Percentiles rank a stretch among this genome's conserved stretches.
These are phyloP conservation scores for Sporothrix variecibatus DNA, from an alignment of 2,329 filamentous ascomycete species.

Conservation along the genomic window DNA sequence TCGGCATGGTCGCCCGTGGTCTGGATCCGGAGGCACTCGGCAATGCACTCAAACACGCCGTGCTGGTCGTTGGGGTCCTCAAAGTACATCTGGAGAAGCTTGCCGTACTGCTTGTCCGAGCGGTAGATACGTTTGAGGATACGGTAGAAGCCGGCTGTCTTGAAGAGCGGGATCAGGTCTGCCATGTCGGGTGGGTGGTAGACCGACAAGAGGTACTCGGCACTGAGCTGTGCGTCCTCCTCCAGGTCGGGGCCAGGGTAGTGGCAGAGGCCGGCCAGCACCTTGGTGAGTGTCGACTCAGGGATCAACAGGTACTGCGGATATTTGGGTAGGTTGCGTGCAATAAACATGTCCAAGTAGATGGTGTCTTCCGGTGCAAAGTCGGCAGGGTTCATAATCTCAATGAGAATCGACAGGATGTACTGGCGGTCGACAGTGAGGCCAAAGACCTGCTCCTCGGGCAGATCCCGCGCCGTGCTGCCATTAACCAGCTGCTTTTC, in stretches of 20 bases:
- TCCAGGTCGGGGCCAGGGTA: conserved; percentile 79
- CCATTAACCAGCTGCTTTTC: conserved; percentile 62
- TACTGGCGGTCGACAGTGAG: conserved; percentile 86
- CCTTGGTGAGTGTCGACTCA: conserved; percentile 78
- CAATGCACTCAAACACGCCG: conserved; percentile 76
- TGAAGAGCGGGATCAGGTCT: conserved; percentile 74
- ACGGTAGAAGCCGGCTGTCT: conserved; percentile 80
- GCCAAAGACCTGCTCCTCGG: conserved; percentile 67
- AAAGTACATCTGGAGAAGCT: conserved; percentile 78
- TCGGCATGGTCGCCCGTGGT: background rate
- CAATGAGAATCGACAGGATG: conserved; percentile 83
- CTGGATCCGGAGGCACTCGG: conserved; percentile 64
- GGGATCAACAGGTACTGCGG: conserved; percentile 92
- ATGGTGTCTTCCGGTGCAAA: conserved; percentile 83
- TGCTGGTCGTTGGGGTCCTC: conserved; percentile 78
- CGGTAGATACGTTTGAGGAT: conserved; percentile 89
- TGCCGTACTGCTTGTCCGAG: conserved; percentile 74
- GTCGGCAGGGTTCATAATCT: conserved; percentile 78
- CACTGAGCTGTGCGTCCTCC: conserved; percentile 95
- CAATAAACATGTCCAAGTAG: conserved; percentile 98
- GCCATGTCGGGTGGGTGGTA: conserved; percentile 86
- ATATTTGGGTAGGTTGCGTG: conserved; percentile 92
- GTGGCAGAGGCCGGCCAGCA: conserved; percentile 79
- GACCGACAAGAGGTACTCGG: conserved; percentile 89
- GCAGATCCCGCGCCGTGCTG: conserved; percentile 47